These are phyloP conservation scores for Saccharomyces pastorianus DNA, from an alignment of 1,139 yeast species.

Conservation along the genomic window DNA sequence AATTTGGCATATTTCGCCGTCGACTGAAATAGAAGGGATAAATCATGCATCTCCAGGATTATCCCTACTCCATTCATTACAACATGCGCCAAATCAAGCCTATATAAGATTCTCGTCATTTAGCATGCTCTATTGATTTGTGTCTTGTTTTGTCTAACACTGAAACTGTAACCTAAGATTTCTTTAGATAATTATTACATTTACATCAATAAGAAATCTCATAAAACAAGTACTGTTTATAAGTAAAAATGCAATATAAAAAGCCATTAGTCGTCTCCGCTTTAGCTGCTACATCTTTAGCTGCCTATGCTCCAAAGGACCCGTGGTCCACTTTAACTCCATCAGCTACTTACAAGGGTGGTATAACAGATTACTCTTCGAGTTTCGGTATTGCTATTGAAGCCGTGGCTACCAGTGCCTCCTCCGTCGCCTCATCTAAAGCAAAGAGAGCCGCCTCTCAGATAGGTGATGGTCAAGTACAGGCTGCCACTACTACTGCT, in stretches of 20 bases:
- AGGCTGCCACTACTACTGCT: slow-evolving; percentile 9
- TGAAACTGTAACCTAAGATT: not conserved
- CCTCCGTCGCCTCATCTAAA: slow-evolving; percentile 37
- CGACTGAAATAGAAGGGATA: not conserved
- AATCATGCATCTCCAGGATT: not conserved
- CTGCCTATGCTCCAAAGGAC: slow-evolving; percentile 60
- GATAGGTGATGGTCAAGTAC: slow-evolving; percentile 35
- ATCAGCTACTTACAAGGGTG: slow-evolving; percentile 47
- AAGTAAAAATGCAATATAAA: slow-evolving; percentile 30
- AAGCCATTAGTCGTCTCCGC: slow-evolving; percentile 35
- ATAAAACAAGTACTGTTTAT: not conserved
- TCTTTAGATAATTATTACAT: not conserved
- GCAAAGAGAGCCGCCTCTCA: slow-evolving; percentile 39
- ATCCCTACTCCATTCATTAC: not conserved
- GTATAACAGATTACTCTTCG: slow-evolving; percentile 36
- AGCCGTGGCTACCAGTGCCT: slow-evolving; percentile 22
- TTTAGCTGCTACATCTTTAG: slow-evolving; percentile 43
- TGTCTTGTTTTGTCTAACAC: not conserved
- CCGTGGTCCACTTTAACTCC: slow-evolving; percentile 73
- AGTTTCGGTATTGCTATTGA: slow-evolving; percentile 16
- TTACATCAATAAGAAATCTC: not conserved
- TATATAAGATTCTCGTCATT: not conserved
- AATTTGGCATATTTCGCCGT: not conserved
- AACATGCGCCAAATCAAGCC: not conserved
- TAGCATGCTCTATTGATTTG: not conserved